These are phyloP conservation scores for Monsonia emarginata DNA, from an alignment of 441 rosid genomes.

Conservation along the genomic window DNA sequence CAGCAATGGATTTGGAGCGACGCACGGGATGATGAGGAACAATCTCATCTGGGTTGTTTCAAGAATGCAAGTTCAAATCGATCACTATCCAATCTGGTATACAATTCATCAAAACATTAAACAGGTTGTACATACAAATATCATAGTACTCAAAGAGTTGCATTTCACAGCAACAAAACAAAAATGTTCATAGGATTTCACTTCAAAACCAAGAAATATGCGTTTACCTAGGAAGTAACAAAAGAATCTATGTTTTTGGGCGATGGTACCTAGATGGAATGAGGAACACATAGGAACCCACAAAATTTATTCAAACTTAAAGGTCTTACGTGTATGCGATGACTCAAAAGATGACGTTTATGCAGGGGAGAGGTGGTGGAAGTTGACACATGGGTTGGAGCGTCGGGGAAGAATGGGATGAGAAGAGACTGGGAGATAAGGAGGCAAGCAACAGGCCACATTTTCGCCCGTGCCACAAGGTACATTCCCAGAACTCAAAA, in stretches of 20 bases:
- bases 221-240: neutral
- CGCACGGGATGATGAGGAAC: constrained; percentile 60
- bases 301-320: no score
- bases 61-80: constrained; percentile 51
- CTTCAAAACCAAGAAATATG: neutral
- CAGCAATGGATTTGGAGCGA: constrained; percentile 67
- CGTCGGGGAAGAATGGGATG: constrained; percentile 71
- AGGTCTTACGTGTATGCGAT: no score
- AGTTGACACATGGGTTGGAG: constrained; percentile 69
- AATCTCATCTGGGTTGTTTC: constrained; percentile 75
- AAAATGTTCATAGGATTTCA: neutral
- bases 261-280: neutral
- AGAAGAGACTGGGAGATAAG: constrained; percentile 56
- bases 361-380: constrained; percentile 65
- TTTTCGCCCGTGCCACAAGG: constrained; percentile 59
- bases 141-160: neutral
- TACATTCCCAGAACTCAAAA: no score
- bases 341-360: neutral
- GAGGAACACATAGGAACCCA: neutral
- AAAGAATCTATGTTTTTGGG: neutral
- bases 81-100: constrained; percentile 64
- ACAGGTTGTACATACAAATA: no score
- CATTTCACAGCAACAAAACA: neutral
- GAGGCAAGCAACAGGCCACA: constrained; percentile 56
- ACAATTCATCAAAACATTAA: neutral